These are phyloP conservation scores for Candida dubliniensis DNA, from an alignment of 1,139 yeast species.

Conservation along the genomic window DNA sequence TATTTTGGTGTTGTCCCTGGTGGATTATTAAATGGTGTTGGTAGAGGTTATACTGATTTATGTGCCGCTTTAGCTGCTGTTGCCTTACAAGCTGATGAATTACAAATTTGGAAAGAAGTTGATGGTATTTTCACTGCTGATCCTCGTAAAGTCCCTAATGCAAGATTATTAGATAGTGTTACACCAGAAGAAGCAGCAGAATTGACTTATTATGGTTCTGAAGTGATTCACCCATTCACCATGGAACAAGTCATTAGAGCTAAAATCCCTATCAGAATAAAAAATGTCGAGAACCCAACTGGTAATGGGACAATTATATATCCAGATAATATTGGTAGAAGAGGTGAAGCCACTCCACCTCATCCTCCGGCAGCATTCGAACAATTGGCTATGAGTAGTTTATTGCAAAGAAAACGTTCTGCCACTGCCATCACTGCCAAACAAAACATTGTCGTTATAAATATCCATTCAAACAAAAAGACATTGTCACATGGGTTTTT, in stretches of 20 bases:
- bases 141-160: slow-evolving; percentile 91
- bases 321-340: slow-evolving; percentile 82
- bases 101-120: slow-evolving; percentile 98
- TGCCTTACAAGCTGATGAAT: slow-evolving; percentile 86
- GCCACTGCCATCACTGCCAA: slow-evolving; percentile 98
- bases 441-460: slow-evolving; percentile 86
- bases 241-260: slow-evolving; percentile 99
- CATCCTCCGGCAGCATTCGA: slow-evolving; percentile 86
- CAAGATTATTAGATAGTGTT: slow-evolving; percentile 79
- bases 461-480: slow-evolving; percentile 90
- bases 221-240: slow-evolving; percentile 97
- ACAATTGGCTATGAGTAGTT: slow-evolving; percentile 40
- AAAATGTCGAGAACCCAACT: slow-evolving; percentile 87
- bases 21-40: slow-evolving; percentile 87
- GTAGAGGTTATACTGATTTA: slow-evolving; percentile 95
- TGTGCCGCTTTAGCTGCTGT: slow-evolving; percentile 97
- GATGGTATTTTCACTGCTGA: slow-evolving; percentile 99
- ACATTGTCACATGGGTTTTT: slow-evolving; percentile 92
- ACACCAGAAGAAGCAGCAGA: slow-evolving; percentile 99
- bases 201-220: slow-evolving; percentile 94
- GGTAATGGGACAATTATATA: slow-evolving; percentile 92
- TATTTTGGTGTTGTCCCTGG: slow-evolving; percentile 95
- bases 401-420: slow-evolving; percentile 59
- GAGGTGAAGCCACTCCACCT: slow-evolving; percentile 89
- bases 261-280: slow-evolving; percentile 92